phyloP scores from a whole-genome alignment of 2,329 filamentous ascomycete species.

The Lithohypha guttulata region DNA sequence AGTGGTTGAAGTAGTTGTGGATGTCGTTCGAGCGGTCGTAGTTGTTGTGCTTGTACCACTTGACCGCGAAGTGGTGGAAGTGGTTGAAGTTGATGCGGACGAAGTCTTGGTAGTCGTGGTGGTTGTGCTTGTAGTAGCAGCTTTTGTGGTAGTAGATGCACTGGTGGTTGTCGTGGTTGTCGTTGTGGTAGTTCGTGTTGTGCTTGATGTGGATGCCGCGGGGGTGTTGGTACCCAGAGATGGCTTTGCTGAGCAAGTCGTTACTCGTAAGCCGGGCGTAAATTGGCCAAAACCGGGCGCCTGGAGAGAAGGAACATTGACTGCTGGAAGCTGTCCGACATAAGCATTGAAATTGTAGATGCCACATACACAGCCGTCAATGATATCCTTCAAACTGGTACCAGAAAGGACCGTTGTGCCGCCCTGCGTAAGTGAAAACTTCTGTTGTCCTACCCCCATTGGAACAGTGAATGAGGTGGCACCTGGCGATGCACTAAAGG shows the following conservation, averaged over 20 bases:
- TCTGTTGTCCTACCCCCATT: constrained; percentile 40
- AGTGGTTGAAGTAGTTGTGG: not conserved
- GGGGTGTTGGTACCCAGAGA: too few relatives aligned
- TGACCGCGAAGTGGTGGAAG: not conserved
- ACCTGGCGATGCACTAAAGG: constrained; percentile 38
- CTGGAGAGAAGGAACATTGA: not conserved
- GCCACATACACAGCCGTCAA: constrained; percentile 40
- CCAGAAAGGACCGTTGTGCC: constrained; percentile 34
- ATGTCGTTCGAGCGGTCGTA: too few relatives aligned
- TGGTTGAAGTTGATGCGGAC: not conserved
- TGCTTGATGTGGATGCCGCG: not conserved
- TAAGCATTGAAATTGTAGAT: constrained; percentile 50
- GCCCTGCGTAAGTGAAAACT: constrained; percentile 37
- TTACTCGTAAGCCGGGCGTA: not conserved
- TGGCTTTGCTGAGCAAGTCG: not conserved
- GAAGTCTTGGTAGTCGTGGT: not conserved
- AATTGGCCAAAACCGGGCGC: not conserved
- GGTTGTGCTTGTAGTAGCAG: not conserved
- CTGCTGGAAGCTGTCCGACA: constrained; percentile 38
- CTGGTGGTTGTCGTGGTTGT: not conserved
- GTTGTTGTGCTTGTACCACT: not conserved
- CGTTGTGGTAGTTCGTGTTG: not conserved
- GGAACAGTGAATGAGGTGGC: constrained; percentile 35
- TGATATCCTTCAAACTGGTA: constrained; percentile 41
- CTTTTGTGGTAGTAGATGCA: not conserved